A percentile compares a stretch with the other conserved stretches of the same genome.
Conservation (phyloP, 306 rosid genomes). For the Cucurbita maxima region DNA sequence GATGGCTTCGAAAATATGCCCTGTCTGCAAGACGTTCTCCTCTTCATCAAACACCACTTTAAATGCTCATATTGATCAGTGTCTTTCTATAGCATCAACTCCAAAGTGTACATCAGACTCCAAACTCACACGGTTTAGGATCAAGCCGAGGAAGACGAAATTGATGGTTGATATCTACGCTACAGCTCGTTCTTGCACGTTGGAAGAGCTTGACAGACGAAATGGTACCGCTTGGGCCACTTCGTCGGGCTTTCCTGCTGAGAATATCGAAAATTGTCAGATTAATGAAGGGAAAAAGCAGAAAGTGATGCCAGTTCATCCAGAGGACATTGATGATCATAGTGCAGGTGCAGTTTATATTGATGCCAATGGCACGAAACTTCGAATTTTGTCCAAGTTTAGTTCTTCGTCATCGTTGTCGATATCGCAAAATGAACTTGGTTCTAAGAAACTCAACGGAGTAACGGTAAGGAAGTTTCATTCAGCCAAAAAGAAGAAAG, state of each 20-base stretch:
- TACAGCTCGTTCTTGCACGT: slow-evolving; percentile 31
- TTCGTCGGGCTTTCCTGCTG: slow-evolving; percentile 19
- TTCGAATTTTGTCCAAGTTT: slow-evolving; percentile 38
- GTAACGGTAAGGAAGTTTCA: slow-evolving; percentile 23
- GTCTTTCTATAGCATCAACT: slow-evolving; percentile 40
- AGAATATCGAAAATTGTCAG: slow-evolving; percentile 19
- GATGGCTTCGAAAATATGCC: slow-evolving; percentile 46
- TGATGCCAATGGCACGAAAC: slow-evolving; percentile 38
- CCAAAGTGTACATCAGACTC: slow-evolving; percentile 29
- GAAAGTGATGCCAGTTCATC: slow-evolving; percentile 10
- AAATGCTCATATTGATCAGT: slow-evolving; percentile 56
- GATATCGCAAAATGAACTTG: slow-evolving; percentile 20
- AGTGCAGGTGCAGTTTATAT: slow-evolving; percentile 36
- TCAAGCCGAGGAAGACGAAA: slow-evolving; percentile 41
- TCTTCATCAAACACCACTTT: slow-evolving; percentile 48
- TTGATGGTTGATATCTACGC: slow-evolving; percentile 44
- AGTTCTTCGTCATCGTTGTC: slow-evolving; percentile 15
- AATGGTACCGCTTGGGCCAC: slow-evolving; percentile 44
- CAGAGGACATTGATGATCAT: slow-evolving; percentile 18
- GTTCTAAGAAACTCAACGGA: slow-evolving; percentile 20
- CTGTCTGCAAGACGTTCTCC: slow-evolving; percentile 51
- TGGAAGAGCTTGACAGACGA: slow-evolving; percentile 48
- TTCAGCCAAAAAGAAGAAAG: slow-evolving; percentile 29
- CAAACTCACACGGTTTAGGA: slow-evolving; percentile 24
- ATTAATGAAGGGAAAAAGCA: slow-evolving; percentile 22